Percentiles rank a stretch among this genome's conserved stretches.
Evolutionary conservation across 345 rosid species (phyloP).

Genomic region (Theobroma cacao): DNA sequence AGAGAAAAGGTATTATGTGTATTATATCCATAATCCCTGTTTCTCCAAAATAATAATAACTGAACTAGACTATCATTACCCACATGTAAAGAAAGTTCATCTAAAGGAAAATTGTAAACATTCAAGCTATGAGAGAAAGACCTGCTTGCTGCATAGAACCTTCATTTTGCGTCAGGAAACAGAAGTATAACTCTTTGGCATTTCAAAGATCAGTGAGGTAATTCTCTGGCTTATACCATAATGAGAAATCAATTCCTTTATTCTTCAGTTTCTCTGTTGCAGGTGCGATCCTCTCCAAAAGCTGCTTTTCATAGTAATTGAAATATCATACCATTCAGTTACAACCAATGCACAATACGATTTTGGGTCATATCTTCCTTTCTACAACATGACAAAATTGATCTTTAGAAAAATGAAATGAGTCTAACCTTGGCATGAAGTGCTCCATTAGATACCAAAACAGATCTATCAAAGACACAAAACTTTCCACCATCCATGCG

Average conservation of each 20-base stretch:
- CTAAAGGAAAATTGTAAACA: background rate
- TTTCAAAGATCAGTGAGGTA: conserved; percentile 61
- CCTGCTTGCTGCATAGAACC: conserved; percentile 22
- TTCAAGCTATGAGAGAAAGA: background rate
- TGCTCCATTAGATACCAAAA: conserved; percentile 84
- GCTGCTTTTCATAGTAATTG: conserved; percentile 41
- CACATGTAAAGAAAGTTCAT: background rate
- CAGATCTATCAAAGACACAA: conserved; percentile 84
- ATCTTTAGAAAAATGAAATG: background rate
- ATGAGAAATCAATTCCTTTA: conserved; percentile 82
- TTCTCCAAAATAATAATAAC: background rate
- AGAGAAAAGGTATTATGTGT: background rate
- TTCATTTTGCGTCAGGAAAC: background rate
- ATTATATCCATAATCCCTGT: background rate
- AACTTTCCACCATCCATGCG: conserved; percentile 91
- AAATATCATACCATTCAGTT: background rate
- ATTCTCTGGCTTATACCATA: conserved; percentile 85
- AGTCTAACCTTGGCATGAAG: conserved; percentile 75
- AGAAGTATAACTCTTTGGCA: background rate
- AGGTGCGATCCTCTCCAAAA: conserved; percentile 69
- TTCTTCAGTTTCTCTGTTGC: conserved; percentile 75
- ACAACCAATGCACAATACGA: background rate
- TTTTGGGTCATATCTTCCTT: background rate
- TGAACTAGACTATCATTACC: background rate
- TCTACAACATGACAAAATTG: background rate